Base-by-base conservation (phyloP, 2,329 filamentous ascomycete species). In the Claviceps fusiformis region DNA sequence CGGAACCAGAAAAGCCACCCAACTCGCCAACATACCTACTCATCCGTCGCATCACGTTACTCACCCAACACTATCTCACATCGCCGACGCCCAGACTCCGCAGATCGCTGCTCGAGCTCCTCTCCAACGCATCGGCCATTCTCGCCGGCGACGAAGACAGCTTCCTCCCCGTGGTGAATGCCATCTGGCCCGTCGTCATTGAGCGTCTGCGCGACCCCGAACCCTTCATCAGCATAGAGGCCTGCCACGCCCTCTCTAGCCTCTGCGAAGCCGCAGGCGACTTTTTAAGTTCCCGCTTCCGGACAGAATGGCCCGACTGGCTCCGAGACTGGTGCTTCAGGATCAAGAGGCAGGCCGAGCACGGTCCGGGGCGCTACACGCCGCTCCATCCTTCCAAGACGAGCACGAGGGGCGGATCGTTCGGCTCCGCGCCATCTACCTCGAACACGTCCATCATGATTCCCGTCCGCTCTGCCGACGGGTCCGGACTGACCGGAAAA, bases 1-100 rank as follows among this genome's bases (percentile, higher is more conserved):
- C 70, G 0, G 57, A 70, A 10, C 59, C 64, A 47, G 77, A 85
- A 68, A 77, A 81, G 56, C 75, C 79, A 24, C 81, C 83, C n/a
- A 83, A 84, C 41, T 87, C 86, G 49, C 86, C 87, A 60, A 88
- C 87, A 0, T 95, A 95, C 68, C 76, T 76, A n/a, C 78, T 96
- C 11, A 80, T 97, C 3, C 77, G 89, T 39, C 85, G 85, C 56
- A 93, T 98, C 55, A 82, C 90, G 29, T 80, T 81, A 51, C 81
- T 95, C 1, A 92, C 90, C 5, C 91, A 95, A 64, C 85, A 95
- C 66, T 93, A 96, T 68, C 79, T 98, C 11, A 90, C 92, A 6
- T 91, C 89, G 0, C 84, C 88, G 0, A 91, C 89, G 0, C 83
- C 91, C 0, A 80, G 82, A 11, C 78, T 98, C 9, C 84, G 92